Conservation (phyloP, 2,329 filamentous ascomycete genomes). For the Zasmidium angulare region DNA sequence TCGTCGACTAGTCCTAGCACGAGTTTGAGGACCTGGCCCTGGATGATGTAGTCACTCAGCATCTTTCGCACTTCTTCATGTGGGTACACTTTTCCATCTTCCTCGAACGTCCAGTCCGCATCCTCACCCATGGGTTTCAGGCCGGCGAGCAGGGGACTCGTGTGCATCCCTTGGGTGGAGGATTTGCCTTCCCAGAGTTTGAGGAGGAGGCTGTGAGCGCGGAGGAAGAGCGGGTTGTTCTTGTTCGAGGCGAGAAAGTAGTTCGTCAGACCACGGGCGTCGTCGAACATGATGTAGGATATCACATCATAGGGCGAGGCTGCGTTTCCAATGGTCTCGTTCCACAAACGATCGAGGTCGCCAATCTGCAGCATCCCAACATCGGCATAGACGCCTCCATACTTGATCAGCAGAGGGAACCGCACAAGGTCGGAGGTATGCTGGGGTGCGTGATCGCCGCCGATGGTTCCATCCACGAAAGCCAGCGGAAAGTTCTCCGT, state of each 20-base stretch:
- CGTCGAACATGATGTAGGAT: slow-evolving; percentile 45
- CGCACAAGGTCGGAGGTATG: slow-evolving; percentile 61
- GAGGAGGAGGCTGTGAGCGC: slow-evolving; percentile 52
- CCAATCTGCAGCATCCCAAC: slow-evolving; percentile 59
- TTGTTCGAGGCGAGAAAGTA: slow-evolving; percentile 47
- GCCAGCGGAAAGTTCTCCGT: slow-evolving; percentile 48
- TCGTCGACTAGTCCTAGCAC: slow-evolving; percentile 55
- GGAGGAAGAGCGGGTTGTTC: slow-evolving; percentile 51
- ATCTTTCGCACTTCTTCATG: slow-evolving; percentile 40
- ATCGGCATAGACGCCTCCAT: slow-evolving; percentile 60
- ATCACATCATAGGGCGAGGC: slow-evolving; percentile 50
- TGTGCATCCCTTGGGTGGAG: slow-evolving; percentile 54
- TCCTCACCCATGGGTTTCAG: slow-evolving; percentile 40
- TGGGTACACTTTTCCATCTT: slow-evolving; percentile 34
- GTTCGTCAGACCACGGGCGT: slow-evolving; percentile 46
- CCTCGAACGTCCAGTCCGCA: slow-evolving; percentile 19
- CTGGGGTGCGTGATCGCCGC: slow-evolving; percentile 52
- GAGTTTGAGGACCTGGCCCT: slow-evolving; percentile 54
- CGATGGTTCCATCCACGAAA: slow-evolving; percentile 51
- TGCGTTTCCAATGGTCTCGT: slow-evolving; percentile 48
- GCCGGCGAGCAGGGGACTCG: slow-evolving; percentile 49
- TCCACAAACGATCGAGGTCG: slow-evolving; percentile 57
- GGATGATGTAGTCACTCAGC: slow-evolving; percentile 59
- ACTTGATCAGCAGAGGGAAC: slow-evolving; percentile 56
- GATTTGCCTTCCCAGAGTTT: slow-evolving; percentile 54